Percentiles rank a stretch among this genome's conserved stretches.
Evolutionary conservation across 371 early-diverging fungal genomes (phyloP).

Genomic region (Lichtheimia hyalospora): DNA sequence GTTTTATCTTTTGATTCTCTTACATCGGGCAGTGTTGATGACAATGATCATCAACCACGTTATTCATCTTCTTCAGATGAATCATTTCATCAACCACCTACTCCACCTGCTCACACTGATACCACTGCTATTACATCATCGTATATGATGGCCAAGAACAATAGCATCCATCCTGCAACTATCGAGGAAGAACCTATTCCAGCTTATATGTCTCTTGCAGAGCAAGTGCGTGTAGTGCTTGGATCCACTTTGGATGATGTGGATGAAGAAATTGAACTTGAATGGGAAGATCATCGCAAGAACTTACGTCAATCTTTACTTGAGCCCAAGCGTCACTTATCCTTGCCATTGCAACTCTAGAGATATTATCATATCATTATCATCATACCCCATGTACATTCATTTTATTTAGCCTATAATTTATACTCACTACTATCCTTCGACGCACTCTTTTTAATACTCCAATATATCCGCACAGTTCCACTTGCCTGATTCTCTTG

Average conservation of each 20-base stretch:
- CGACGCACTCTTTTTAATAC: no score
- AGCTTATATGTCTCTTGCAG: neutral
- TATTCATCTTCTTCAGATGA: conserved; percentile 5
- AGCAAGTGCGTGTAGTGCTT: conserved; percentile 17
- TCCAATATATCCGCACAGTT: no score
- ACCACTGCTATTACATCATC: neutral
- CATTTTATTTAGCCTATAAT: no score
- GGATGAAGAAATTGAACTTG: conserved; percentile 24
- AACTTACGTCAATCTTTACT: conserved; percentile 15
- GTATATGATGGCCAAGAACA: neutral
- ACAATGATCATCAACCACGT: conserved; percentile 3
- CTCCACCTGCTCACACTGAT: conserved; percentile 6
- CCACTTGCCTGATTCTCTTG: no score
- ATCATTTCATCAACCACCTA: conserved; percentile 7
- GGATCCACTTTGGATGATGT: conserved; percentile 21
- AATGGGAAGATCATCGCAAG: conserved; percentile 25
- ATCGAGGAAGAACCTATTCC: no score
- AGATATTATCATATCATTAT: neutral
- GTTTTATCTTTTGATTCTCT: neutral
- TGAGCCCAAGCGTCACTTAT: conserved; percentile 3
- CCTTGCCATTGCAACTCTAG: conserved; percentile 1
- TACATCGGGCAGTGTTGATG: neutral
- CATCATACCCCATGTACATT: no score
- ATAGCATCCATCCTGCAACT: neutral
- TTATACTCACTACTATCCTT: no score